Evolutionary conservation across 225 moss, liverwort and hornwort genomes (phyloP), one percentile per base, ranked within the genome.

Genomic region (Marchantia paleacea): DNA sequence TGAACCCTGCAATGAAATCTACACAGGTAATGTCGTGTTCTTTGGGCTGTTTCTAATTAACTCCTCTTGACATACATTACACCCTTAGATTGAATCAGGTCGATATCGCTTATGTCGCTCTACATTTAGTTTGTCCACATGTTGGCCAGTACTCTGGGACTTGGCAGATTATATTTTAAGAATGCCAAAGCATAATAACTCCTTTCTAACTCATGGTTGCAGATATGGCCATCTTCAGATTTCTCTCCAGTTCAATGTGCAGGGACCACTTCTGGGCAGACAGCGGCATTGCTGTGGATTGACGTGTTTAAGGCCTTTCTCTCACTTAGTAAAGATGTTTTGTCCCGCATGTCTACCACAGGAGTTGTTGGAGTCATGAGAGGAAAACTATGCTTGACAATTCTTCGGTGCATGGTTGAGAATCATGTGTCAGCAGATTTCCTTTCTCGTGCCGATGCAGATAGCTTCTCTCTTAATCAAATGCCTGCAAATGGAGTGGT

Each of bases 201-300:
- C 39, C 39, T 39, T 9, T 15, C 50, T 11, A 20, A 19, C 29
- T 80, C 31, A 22, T 10, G 78, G 66, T 22, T 73, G 76, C 88
- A 93, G 95, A 88, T 94, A 87, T 96, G 96, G 96, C 89, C 93
- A 77, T 91, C 87, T 80, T 90, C 91, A 79, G 91, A 89, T 84
- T 85, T 90, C 22, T 72, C 68, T 64, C 72, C 83, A 75, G 78
- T 79, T 65, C 93, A 89, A 86, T 92, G 88, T 63, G 85, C 83
- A 62, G 55, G 73, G 83, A 88, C 89, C 80, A 80, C 82, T 78
- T 83, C 90, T 73, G 89, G 89, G 81, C 91, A 88, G 78, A 79
- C 92, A 85, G 91, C 86, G 71, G 81, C 83, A 25, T 71, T 80
- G 52, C 82, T 94, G 74, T 96, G 94, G 96, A 85, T 88, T 52